phyloP scores from a whole-genome alignment of 495 filamentous ascomycete genomes.

The Penicillium simplicissimum region DNA sequence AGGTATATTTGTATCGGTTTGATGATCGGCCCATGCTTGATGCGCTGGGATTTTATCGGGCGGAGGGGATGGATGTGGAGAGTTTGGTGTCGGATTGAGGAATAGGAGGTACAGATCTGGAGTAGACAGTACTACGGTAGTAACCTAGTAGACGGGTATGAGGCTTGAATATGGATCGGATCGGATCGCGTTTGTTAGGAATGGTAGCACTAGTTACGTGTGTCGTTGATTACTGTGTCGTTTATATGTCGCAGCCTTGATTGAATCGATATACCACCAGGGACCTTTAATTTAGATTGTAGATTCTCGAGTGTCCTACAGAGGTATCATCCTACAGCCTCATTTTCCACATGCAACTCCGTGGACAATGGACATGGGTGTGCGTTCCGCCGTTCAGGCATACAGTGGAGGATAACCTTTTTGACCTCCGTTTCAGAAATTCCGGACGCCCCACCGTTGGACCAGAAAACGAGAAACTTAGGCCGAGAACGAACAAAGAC shows the following conservation, averaged over 20 bases:
- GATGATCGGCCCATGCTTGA: constrained; percentile 50
- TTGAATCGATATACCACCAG: background rate
- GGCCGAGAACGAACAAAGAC: background rate
- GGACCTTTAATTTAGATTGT: background rate
- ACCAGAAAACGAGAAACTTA: background rate
- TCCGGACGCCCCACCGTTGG: background rate
- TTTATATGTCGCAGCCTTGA: background rate
- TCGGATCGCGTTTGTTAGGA: background rate
- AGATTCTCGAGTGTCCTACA: background rate
- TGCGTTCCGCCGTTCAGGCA: background rate
- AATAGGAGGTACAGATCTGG: background rate
- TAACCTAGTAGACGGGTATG: background rate
- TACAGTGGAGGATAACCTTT: background rate
- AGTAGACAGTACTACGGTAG: background rate
- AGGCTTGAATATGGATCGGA: background rate
- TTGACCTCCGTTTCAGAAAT: background rate
- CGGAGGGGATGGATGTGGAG: constrained; percentile 39
- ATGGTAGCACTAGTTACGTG: background rate
- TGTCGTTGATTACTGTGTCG: background rate
- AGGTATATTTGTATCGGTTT: constrained; percentile 48
- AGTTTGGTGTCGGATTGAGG: constrained; percentile 17
- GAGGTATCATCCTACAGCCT: background rate
- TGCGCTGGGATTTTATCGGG: constrained; percentile 45
- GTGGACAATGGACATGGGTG: background rate
- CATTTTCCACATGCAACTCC: background rate